Percentiles rank a stretch among this genome's conserved stretches.
phyloP scores from a whole-genome alignment of 176 grass and related monocot species.

The Rhipidocladum racemiflorum region DNA sequence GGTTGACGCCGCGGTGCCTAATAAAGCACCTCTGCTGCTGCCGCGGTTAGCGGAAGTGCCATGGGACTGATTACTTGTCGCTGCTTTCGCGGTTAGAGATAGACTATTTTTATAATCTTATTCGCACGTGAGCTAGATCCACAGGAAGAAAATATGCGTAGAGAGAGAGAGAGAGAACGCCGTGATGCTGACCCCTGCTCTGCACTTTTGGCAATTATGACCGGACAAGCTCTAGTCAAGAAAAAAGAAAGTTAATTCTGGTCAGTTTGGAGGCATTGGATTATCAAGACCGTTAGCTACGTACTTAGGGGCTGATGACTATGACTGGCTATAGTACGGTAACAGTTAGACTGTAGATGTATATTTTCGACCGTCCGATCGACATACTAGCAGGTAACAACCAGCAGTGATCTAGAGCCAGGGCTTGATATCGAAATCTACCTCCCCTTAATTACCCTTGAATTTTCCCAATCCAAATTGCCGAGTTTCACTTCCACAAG shows the following conservation, averaged over 20 bases:
- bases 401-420: background rate
- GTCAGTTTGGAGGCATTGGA: background rate
- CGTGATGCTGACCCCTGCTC: background rate
- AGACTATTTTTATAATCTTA: too few species aligned
- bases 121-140: too few species aligned
- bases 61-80: too few species aligned
- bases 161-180: too few species aligned
- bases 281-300: background rate
- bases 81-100: too few species aligned
- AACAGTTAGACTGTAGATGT: background rate
- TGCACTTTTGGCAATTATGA: slow-evolving; percentile 33
- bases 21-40: too few species aligned
- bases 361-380: background rate
- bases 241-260: background rate
- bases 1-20: too few species aligned
- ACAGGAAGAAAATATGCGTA: too few species aligned
- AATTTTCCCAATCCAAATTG: background rate
- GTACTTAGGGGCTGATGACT: background rate
- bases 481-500: too few species aligned
- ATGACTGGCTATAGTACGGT: background rate
- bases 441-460: background rate
- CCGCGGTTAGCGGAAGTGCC: too few species aligned
- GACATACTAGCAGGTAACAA: background rate
- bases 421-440: background rate
- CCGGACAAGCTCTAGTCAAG: background rate